Base-by-base conservation (phyloP, 768 basidiomycete genomes). In the Tephrocybe sp. region DNA sequence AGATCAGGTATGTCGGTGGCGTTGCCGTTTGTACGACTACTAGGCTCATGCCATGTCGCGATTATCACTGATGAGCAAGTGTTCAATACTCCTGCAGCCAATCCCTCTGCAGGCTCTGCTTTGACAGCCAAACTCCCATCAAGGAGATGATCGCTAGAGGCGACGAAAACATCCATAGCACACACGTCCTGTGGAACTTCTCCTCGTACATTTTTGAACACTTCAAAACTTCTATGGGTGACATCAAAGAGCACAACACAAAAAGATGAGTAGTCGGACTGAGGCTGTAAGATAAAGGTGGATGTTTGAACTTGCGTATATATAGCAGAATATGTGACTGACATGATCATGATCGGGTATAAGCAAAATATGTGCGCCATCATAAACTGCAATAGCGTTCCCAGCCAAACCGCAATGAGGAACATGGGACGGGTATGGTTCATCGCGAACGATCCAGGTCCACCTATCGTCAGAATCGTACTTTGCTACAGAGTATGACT, bases 391-490 rank as follows among this genome's bases (percentile, higher is more conserved):
- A 19, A 36, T 12, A n/a, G 16, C 45, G 1, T 26, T 15, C 18
- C 45, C 35, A 2, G 25, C 25, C 16, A 47, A 37, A 2, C 45
- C 45, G 24, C 36, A 27, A 2, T 16, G 24, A 1, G 54, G 53
- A n/a, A 56, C 24, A 31, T 51, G 36, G 2, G 46, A 5, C 7
- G 53, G 58, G 24, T 54, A 56, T 9, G 49, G 37, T 25, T 51
- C 45, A 35, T 57, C 56, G n/a, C 52, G 37, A 1, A 47, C 54
- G 12, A 38, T 24, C 58, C 50, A 56, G 31, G 26, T 31, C 49
- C 51, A 52, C 21, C 13, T 38, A 1, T 45, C 34, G 2, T n/a
- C 16, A 34, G 19, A 11, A 18, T 39, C 38, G 40, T 47, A 51
- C 4, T 51, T 30, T 8, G 49, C 47, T 30, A 60, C 42, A 26